Base-by-base conservation (phyloP, 2,329 filamentous ascomycete species). In the Penicillium sp. region DNA sequence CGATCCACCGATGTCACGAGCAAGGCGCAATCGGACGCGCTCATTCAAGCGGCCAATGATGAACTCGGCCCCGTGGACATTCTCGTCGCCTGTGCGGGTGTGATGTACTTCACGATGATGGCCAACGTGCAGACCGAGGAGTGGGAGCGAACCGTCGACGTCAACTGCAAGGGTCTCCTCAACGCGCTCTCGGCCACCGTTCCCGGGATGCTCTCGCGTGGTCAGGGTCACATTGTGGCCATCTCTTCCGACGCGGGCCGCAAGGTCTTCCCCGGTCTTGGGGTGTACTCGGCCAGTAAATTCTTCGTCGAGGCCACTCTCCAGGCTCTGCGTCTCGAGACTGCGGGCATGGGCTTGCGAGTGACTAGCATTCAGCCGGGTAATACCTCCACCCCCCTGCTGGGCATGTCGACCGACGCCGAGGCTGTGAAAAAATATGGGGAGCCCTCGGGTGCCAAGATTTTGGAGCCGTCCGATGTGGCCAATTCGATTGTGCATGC, bases 81-180 rank as follows among this genome's bases (percentile, higher is more conserved):
- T 44, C 77, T 91, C n/a, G 81, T 91, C 43, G 82, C 82, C 36
- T 88, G 86, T 61, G 88, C 87, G 0, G 87, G 87, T 33, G 87
- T 91, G 63, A 91, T 91, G 87, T 91, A 91, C 72, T 91, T 83
- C 70, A 90, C 87, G 46, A 83, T 90, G 82, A 90, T 91, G 87
- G 81, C 83, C 48, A 90, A 90, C 63, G 78, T 74, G 12, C 78
- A 85, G 54, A 79, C 75, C 0, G 84, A 87, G 4, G 83, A 91
- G 59, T 91, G 87, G 87, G 83, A 90, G 54, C 84, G 80, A 49
- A 90, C 86, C 0, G 86, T 91, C 37, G 87, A 90, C 59, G 85
- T 91, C 57, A 91, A 91, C 73, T 90, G 87, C 81, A 90, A 90
- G 70, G 87, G 87, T 34, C 76, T 91, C 1, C 73, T 90, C 46